These are phyloP conservation scores for Penicillium odoratum DNA, from an alignment of 495 filamentous ascomycete genomes.

Conservation along the genomic window DNA sequence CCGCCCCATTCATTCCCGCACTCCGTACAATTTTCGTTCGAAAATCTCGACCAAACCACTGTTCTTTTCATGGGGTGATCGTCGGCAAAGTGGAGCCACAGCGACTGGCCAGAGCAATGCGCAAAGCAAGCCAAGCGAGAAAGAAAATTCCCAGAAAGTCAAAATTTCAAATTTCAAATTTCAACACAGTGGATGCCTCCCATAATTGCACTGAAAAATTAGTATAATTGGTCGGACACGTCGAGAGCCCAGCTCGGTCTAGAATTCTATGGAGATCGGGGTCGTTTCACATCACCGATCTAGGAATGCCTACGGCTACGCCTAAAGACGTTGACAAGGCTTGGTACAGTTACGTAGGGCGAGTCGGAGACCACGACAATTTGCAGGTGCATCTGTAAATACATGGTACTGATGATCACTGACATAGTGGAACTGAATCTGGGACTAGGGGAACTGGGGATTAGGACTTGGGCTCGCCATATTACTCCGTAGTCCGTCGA, in stretches of 20 bases:
- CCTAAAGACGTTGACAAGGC: not conserved
- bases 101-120: conserved; percentile 7
- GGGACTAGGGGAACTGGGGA: too few relatives aligned
- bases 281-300: conserved; percentile 19
- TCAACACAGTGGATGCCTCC: not conserved
- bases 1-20: not conserved
- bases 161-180: too few relatives aligned
- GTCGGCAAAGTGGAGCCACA: conserved; percentile 13
- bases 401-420: not conserved
- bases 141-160: not conserved
- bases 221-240: not conserved
- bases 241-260: conserved; percentile 10
- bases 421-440: too few relatives aligned
- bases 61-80: conserved; percentile 15
- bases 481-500: not conserved
- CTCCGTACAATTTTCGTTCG: not conserved
- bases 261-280: conserved; percentile 16
- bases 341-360: not conserved
- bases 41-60: not conserved
- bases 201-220: not conserved
- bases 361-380: conserved; percentile 10
- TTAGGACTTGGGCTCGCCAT: too few relatives aligned
- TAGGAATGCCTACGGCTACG: not conserved
- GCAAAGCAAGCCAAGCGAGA: not conserved
- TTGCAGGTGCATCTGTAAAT: too few relatives aligned